phyloP scores from a whole-genome alignment of 2,329 filamentous ascomycete genomes.

The Sporothrix schenckii region DNA sequence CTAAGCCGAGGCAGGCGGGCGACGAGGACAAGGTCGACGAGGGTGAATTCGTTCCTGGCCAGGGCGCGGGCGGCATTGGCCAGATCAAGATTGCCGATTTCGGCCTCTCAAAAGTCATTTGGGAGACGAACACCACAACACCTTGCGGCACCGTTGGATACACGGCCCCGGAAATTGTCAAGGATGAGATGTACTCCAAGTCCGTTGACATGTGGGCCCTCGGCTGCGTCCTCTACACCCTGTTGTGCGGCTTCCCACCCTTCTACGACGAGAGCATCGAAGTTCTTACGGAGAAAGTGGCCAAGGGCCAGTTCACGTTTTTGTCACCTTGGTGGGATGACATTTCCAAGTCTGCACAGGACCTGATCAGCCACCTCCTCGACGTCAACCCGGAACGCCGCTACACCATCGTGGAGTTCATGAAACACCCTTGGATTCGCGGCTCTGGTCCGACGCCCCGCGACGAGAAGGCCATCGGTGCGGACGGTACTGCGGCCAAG shows the following conservation, averaged over 20 bases:
- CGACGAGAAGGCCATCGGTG: slow-evolving; percentile 59
- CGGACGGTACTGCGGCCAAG: slow-evolving; percentile 50
- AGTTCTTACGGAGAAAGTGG: slow-evolving; percentile 95
- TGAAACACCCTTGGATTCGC: slow-evolving; percentile 92
- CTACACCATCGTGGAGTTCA: slow-evolving; percentile 89
- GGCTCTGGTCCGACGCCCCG: slow-evolving; percentile 61
- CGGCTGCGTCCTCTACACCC: slow-evolving; percentile 93
- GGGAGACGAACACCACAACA: slow-evolving; percentile 98
- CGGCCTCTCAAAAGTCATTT: slow-evolving; percentile 94
- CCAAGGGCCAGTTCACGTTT: slow-evolving; percentile 95
- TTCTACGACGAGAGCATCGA: slow-evolving; percentile 99
- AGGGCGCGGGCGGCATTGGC: slow-evolving; percentile 88
- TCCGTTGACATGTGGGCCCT: slow-evolving; percentile 99
- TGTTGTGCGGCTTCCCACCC: slow-evolving; percentile 95
- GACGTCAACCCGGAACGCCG: slow-evolving; percentile 95
- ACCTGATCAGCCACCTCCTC: slow-evolving; percentile 88
- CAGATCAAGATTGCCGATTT: slow-evolving; percentile 98
- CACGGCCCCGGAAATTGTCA: slow-evolving; percentile 97
- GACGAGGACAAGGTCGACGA: slow-evolving; percentile 98
- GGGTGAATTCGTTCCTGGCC: slow-evolving; percentile 82
- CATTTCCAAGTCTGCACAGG: slow-evolving; percentile 91
- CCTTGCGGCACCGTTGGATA: slow-evolving; percentile 99
- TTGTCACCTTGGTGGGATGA: slow-evolving; percentile 99
- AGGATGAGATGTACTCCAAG: slow-evolving; percentile 98
- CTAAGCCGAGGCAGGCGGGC: slow-evolving; percentile 78